Evolutionary conservation across 2,329 filamentous ascomycete species (phyloP), one percentile per base, ranked within the genome.

Genomic region (Exophiala aquamarina): DNA sequence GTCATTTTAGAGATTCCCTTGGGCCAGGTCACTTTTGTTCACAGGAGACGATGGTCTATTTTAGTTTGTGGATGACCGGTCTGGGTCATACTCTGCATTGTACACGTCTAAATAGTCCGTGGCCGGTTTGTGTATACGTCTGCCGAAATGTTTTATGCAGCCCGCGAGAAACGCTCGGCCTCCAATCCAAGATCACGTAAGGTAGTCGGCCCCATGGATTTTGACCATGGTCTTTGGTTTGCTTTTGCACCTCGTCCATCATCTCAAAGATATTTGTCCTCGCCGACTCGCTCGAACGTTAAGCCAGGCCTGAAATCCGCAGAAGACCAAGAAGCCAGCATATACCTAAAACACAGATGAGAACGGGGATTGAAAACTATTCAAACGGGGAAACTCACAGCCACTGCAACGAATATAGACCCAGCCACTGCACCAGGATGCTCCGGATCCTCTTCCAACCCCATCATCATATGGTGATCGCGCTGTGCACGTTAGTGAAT

Each of bases 271-370:
- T 71, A 95, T 95, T 53, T 89, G 86, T 56, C 91, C 91, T 65
- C 87, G 79, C 68, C 87, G 79, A 70, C 82, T 89, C 69, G 91
- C 86, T 68, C 89, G 84, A 61, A 89, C 72, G 70, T 97, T 90
- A 52, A 96, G 78, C 63, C 87, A 81, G 55, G 90, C 92, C 69
- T 97, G 92, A 58, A 91, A 81, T 48, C 86, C 87, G 70, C 92
- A 97, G 73, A 95, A 96, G 41, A 94, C 77, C 47, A 96, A 80
- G 76, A 97, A 97, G 14, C 78, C 83, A 91, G 94, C 57, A 15
- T 26, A 14, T 9, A 15, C 41, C 63, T 44, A 62, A 57, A 43
- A 41, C 31, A 13, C 20, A 13, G 9, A n/a, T 4, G 8, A 33
- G 15, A 35, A 28, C 9, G 17, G 4, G 11, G 29, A 7, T 2